These are phyloP conservation scores for Clonostachys rhizophaga DNA, from an alignment of 2,329 filamentous ascomycete genomes.

Conservation along the genomic window DNA sequence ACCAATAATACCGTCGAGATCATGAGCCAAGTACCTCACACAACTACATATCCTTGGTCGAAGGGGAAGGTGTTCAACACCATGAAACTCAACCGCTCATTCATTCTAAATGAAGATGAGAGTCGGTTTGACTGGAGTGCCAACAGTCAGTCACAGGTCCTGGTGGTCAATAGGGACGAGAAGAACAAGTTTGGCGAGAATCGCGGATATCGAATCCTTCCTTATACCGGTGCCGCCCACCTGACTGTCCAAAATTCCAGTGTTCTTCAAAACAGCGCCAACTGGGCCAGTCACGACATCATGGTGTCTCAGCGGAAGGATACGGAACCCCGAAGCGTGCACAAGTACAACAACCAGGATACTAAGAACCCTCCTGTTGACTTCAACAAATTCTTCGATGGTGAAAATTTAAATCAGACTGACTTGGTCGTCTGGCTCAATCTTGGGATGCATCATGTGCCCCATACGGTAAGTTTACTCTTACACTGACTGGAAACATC, in stretches of 20 bases:
- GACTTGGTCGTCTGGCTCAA: slow-evolving; percentile 46
- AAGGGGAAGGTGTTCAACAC: slow-evolving; percentile 38
- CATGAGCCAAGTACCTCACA: slow-evolving; percentile 21
- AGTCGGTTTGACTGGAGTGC: slow-evolving; percentile 38
- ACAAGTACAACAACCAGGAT: slow-evolving; percentile 39
- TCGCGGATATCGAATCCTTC: slow-evolving; percentile 40
- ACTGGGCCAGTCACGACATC: slow-evolving; percentile 46
- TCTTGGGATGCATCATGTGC: slow-evolving; percentile 52
- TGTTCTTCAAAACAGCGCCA: slow-evolving; percentile 35
- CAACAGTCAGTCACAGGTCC: slow-evolving; percentile 40
- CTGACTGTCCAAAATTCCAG: slow-evolving; percentile 43
- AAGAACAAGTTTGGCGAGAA: slow-evolving; percentile 45
- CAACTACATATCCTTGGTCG: slow-evolving; percentile 41
- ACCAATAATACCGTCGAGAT: slow-evolving; percentile 36
- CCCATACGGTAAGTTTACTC: slow-evolving; percentile 27
- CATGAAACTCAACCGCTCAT: slow-evolving; percentile 40
- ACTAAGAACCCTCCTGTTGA: slow-evolving; percentile 41
- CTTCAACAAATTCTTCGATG: slow-evolving; percentile 41
- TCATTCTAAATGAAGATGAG: slow-evolving; percentile 32
- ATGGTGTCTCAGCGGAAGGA: slow-evolving; percentile 46
- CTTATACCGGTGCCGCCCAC: slow-evolving; percentile 14
- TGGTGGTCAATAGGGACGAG: slow-evolving; percentile 44
- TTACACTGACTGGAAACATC: too few relatives aligned
- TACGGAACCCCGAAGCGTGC: slow-evolving; percentile 39
- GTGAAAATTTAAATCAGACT: slow-evolving; percentile 26